phyloP scores from a whole-genome alignment of 106 monocot species.

The Agapanthus africanus region DNA sequence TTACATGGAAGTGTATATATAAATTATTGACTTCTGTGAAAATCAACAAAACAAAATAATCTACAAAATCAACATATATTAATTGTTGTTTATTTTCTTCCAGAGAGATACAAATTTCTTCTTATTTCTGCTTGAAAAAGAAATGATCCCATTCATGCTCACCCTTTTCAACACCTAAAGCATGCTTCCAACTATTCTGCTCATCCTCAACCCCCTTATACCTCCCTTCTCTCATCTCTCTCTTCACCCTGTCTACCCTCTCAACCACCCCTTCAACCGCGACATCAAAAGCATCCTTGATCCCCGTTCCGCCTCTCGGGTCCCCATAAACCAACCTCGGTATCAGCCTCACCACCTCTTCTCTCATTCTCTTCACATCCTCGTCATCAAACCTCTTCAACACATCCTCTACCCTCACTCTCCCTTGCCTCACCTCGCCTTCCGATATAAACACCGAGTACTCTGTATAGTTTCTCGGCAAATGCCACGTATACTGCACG shows the following conservation, averaged over 20 bases:
- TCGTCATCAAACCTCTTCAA: slow-evolving; percentile 22
- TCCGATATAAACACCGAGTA: slow-evolving; percentile 64
- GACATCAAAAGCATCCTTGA: slow-evolving; percentile 62
- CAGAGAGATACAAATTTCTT: no score
- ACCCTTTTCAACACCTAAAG: no score
- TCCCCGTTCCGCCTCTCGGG: slow-evolving; percentile 19
- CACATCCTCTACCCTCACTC: slow-evolving; percentile 36
- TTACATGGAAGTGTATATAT: no score
- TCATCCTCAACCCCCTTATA: no score
- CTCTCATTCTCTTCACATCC: slow-evolving; percentile 44
- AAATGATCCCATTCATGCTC: no score
- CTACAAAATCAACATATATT: no score
- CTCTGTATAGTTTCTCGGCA: slow-evolving; percentile 25
- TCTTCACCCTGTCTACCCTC: slow-evolving; percentile 17
- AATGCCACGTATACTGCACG: slow-evolving; percentile 56
- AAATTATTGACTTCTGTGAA: no score
- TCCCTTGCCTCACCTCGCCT: slow-evolving; percentile 44
- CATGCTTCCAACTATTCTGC: no score
- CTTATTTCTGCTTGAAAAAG: no score
- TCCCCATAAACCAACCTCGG: slow-evolving; percentile 45
- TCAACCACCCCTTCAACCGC: slow-evolving; percentile 50
- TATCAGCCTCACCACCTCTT: slow-evolving; percentile 36
- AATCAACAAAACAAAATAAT: no score
- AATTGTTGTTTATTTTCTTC: no score
- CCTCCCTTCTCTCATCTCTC: no score